Base-by-base conservation (phyloP, 805 yeast species). In the Saccharomycopsis javanensis region DNA sequence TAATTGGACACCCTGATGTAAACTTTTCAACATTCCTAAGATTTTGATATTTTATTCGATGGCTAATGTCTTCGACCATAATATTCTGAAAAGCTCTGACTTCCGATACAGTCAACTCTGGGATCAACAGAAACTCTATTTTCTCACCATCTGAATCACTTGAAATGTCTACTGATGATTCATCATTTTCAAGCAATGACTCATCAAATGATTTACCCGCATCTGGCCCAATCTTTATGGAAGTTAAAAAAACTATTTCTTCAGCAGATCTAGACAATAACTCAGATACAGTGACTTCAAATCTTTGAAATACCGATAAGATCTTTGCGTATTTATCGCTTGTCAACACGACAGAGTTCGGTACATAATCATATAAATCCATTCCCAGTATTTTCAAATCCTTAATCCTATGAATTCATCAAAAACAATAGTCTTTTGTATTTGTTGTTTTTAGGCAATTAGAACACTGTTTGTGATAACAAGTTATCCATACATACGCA, bases 1-100 rank as follows among this genome's bases (percentile, higher is more conserved):
- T 61, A 4, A 61, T 63, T 0, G 65, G 66, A 64, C 78, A 82
- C 0, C 87, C 87, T 0, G 84, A 75, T 6, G 86, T 75, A 64
- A 81, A 45, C 45, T 5, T 45, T 33, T 2, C 57, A 56, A 25
- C 50, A 54, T 16, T 52, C 50, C 35, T 50, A 51, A n/a, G 23
- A 57, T 7, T 35, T 35, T 27, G 28, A 5, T 59, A 16, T 2
- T 42, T 50, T 20, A 25, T 11, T 7, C 59, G 54, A 27, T 50
- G 34, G 50, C 57, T 53, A n/a, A 55, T 51, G 46, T 55, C n/a
- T 38, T 53, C 8, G 2, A 16, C 33, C 8, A 58, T 31, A n/a
- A 53, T 55, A 6, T 54, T 11, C 37, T 50, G 55, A 59, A 59
- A 42, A 53, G 62, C n/a, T 45, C 53, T 13, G 60, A 60, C 52